Conservation (phyloP, 164 flowering plant species). For the Paratinospora sagittata region DNA sequence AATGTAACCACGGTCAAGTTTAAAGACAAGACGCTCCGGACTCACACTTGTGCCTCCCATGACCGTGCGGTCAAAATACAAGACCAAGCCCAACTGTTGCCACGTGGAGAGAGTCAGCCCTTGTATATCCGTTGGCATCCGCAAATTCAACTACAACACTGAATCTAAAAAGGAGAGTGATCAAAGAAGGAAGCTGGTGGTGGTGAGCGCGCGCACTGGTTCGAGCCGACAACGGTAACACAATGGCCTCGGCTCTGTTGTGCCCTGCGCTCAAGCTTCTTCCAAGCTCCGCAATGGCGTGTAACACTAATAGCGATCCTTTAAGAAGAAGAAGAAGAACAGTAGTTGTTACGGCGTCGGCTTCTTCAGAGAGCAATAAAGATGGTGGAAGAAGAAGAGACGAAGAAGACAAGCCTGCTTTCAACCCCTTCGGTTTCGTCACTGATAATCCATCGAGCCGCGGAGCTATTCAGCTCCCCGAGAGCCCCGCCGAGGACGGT, state of each 20-base stretch:
- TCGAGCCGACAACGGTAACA: neutral
- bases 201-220: neutral
- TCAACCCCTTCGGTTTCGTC: constrained; percentile 90
- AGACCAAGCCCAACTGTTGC: too few relatives aligned
- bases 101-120: neutral
- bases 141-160: neutral
- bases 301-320: neutral
- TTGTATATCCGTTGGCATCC: constrained; percentile 2
- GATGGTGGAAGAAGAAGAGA: neutral
- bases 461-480: constrained; percentile 82
- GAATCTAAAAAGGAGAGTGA: neutral
- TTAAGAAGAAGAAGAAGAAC: neutral
- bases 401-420: constrained; percentile 40
- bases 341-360: constrained; percentile 3
- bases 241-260: constrained; percentile 7
- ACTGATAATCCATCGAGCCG: constrained; percentile 92
- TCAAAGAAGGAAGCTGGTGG: neutral
- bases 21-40: too few relatives aligned
- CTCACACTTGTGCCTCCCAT: too few relatives aligned
- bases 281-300: constrained; percentile 11
- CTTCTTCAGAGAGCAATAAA: constrained; percentile 17
- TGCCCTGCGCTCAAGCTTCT: constrained; percentile 10
- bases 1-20: too few relatives aligned
- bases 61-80: too few relatives aligned
- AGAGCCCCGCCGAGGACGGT: constrained; percentile 84